Evolutionary conservation across 2,329 filamentous ascomycete genomes (phyloP).

Genomic region (Purpureocillium lavendulum): DNA sequence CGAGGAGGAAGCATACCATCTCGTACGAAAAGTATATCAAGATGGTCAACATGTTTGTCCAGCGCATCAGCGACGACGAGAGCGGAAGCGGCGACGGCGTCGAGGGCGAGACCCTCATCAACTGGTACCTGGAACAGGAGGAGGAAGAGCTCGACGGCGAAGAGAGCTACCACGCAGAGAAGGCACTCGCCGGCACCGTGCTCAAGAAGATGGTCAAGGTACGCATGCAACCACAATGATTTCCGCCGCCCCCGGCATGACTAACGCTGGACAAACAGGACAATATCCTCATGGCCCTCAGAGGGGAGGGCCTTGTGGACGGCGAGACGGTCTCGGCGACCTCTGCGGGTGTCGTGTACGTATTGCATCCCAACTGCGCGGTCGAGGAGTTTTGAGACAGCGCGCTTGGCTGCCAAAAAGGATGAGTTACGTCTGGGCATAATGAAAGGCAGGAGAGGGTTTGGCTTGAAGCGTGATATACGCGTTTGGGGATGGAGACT

Average conservation of each 20-base stretch:
- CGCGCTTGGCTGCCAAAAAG: too few relatives aligned
- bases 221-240: too few relatives aligned
- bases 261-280: conserved; percentile 50
- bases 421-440: too few relatives aligned
- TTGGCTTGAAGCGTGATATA: background rate
- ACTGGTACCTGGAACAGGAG: conserved; percentile 89
- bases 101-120: conserved; percentile 68
- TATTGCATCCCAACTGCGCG: conserved; percentile 89
- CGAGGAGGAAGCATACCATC: conserved; percentile 68
- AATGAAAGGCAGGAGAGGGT: too few relatives aligned
- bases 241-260: background rate
- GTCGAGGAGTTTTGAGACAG: conserved; percentile 53
- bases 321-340: conserved; percentile 34
- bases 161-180: conserved; percentile 73
- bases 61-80: conserved; percentile 78
- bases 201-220: conserved; percentile 95
- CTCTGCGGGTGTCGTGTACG: conserved; percentile 55
- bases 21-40: conserved; percentile 91
- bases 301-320: conserved; percentile 49
- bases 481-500: background rate
- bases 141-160: conserved; percentile 75
- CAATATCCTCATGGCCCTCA: conserved; percentile 78
- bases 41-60: conserved; percentile 81
- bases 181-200: conserved; percentile 69
- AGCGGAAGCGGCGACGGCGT: conserved; percentile 69